Conservation (phyloP, 2,329 filamentous ascomycete species). For the Aureobasidium pullulans region DNA sequence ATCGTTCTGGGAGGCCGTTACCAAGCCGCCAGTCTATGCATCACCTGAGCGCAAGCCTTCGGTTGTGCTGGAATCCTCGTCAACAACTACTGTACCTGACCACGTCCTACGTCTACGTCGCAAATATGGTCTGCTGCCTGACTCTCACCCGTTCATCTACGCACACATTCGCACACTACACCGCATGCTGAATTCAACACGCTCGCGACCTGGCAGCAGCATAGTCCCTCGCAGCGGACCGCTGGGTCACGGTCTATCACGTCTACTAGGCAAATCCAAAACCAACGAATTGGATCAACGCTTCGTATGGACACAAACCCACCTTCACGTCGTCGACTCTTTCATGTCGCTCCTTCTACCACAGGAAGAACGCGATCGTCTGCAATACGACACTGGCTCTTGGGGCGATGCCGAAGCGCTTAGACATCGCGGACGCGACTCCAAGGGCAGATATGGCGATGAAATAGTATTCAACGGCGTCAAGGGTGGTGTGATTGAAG, state of each 20-base stretch:
- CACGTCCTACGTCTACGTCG: constrained; percentile 19
- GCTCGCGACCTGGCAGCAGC: constrained; percentile 19
- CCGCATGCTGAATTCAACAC: constrained; percentile 28
- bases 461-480: constrained; percentile 15
- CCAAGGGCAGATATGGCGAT: constrained; percentile 16
- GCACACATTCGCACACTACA: constrained; percentile 30
- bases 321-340: constrained; percentile 24
- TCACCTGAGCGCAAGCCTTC: neutral
- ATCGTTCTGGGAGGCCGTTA: constrained; percentile 25
- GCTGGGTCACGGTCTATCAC: constrained; percentile 13
- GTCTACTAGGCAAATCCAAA: constrained; percentile 16
- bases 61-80: neutral
- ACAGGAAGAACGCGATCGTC: constrained; percentile 22
- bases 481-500: constrained; percentile 15
- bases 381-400: constrained; percentile 23
- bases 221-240: constrained; percentile 23
- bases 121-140: constrained; percentile 28
- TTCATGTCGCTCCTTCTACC: constrained; percentile 27
- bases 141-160: constrained; percentile 28
- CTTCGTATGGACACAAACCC: constrained; percentile 20
- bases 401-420: constrained; percentile 19
- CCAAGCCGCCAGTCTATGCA: constrained; percentile 4
- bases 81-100: constrained; percentile 7
- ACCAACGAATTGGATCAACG: constrained; percentile 18
- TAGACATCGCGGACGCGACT: constrained; percentile 13